Conservation (phyloP, 2,329 filamentous ascomycete species). For the Nothopassalora personata region DNA sequence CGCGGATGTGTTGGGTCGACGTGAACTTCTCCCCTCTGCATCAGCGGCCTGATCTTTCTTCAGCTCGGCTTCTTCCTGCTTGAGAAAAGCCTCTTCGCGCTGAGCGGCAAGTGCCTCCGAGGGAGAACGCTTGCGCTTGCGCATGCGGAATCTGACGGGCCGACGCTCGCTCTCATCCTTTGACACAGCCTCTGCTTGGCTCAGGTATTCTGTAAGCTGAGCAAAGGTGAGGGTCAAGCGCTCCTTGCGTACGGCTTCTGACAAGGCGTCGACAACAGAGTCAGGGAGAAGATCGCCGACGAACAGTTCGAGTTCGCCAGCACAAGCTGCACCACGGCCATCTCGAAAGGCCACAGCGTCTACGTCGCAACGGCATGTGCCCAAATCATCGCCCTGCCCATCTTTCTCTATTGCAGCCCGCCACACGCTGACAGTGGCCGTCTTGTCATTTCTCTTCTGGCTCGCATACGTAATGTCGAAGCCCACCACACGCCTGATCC, state of each 20-base stretch:
- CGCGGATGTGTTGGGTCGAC: background rate
- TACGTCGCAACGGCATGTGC: conserved; percentile 10
- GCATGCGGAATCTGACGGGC: conserved; percentile 13
- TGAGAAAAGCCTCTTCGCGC: conserved; percentile 9
- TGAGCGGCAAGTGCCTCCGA: conserved; percentile 14
- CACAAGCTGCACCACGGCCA: conserved; percentile 2
- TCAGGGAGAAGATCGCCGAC: conserved; percentile 13
- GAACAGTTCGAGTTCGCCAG: conserved; percentile 11
- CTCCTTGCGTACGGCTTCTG: conserved; percentile 1
- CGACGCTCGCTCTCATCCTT: background rate
- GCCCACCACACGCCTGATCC: conserved; percentile 31
- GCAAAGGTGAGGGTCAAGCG: conserved; percentile 15
- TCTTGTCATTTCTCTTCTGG: conserved; percentile 13
- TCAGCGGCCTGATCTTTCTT: conserved; percentile 7
- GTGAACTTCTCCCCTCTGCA: conserved; percentile 3
- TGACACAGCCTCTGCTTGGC: background rate
- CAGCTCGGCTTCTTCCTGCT: conserved; percentile 11
- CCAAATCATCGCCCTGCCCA: conserved; percentile 22
- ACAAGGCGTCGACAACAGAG: background rate
- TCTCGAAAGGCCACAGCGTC: conserved; percentile 8
- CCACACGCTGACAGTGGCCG: conserved; percentile 32
- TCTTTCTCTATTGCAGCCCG: conserved; percentile 20
- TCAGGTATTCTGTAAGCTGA: conserved; percentile 6
- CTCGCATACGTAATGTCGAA: conserved; percentile 31
- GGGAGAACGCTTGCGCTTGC: conserved; percentile 18